A percentile compares a stretch with the other conserved stretches of the same genome.
phyloP scores from a whole-genome alignment of 768 basidiomycete species.

The Tylopilus subfusipes region DNA sequence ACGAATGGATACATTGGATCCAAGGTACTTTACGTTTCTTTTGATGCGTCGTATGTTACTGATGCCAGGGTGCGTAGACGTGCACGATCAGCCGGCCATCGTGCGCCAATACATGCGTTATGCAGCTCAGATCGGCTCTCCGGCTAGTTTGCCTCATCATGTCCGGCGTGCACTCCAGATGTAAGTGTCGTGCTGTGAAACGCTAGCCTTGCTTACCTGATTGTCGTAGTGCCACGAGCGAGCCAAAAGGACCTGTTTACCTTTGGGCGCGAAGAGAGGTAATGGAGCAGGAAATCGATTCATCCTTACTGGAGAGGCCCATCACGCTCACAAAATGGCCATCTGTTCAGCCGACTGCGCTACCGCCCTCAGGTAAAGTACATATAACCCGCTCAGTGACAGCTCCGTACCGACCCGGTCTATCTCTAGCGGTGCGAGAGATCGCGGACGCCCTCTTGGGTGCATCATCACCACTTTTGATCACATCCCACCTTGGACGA shows the following conservation, averaged over 20 bases:
- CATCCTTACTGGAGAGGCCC: constrained; percentile 31
- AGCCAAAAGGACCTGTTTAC: constrained; percentile 72
- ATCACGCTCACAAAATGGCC: constrained; percentile 46
- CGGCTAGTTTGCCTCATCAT: constrained; percentile 46
- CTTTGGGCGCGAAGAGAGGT: constrained; percentile 70
- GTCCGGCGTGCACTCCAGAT: constrained; percentile 63
- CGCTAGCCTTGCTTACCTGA: background rate
- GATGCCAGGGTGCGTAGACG: constrained; percentile 38
- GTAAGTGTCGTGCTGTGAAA: constrained; percentile 31
- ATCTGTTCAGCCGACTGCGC: constrained; percentile 44
- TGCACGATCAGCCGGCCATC: constrained; percentile 68
- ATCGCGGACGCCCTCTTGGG: constrained; percentile 49
- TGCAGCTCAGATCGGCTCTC: constrained; percentile 55
- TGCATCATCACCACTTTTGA: constrained; percentile 56
- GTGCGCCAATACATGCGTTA: constrained; percentile 75
- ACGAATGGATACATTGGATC: constrained; percentile 73
- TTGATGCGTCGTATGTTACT: background rate
- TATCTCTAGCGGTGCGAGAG: constrained; percentile 26
- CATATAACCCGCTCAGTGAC: background rate
- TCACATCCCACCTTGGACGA: constrained; percentile 52
- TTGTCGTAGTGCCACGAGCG: constrained; percentile 53
- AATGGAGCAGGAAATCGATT: constrained; percentile 60
- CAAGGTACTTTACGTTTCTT: constrained; percentile 44
- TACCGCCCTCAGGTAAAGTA: constrained; percentile 38
- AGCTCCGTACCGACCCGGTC: background rate